Evolutionary conservation across 352 stramenopile species (phyloP).

Genomic region (Pythium grandisporangium): DNA sequence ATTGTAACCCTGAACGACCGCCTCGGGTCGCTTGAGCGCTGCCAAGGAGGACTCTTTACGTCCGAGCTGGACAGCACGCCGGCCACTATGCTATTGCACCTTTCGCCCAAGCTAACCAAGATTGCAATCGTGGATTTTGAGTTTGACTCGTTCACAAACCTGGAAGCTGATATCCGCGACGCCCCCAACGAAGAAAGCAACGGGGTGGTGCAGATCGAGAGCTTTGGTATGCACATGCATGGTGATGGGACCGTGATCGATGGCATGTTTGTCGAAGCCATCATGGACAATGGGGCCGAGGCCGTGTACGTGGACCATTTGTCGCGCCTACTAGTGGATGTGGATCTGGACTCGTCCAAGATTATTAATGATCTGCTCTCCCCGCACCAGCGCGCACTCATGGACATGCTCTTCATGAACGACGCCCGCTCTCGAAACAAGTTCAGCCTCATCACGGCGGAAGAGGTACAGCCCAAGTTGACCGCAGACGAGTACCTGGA

Average conservation of each 20-base stretch:
- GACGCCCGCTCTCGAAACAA: conserved; percentile 93
- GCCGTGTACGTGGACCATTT: conserved; percentile 96
- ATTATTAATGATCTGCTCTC: conserved; percentile 96
- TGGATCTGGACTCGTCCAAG: conserved; percentile 92
- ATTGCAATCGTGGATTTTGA: conserved; percentile 98
- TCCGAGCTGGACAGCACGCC: conserved; percentile 87
- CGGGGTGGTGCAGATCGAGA: conserved; percentile 96
- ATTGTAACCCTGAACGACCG: conserved; percentile 97
- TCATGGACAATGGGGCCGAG: conserved; percentile 95
- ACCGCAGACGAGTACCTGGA: conserved; percentile 95
- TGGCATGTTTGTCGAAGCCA: conserved; percentile 91
- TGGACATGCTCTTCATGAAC: conserved; percentile 95
- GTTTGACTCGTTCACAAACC: conserved; percentile 96
- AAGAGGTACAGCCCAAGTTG: conserved; percentile 93
- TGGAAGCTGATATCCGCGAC: conserved; percentile 97
- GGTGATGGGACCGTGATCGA: conserved; percentile 79
- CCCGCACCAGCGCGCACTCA: conserved; percentile 88
- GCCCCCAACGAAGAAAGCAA: conserved; percentile 87
- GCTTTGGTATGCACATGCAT: conserved; percentile 89
- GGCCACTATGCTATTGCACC: conserved; percentile 68
- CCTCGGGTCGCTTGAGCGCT: conserved; percentile 92
- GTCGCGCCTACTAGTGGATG: conserved; percentile 92
- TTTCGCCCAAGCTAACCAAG: conserved; percentile 89
- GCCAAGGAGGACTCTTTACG: conserved; percentile 95
- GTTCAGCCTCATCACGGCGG: conserved; percentile 96